phyloP scores from a whole-genome alignment of 371 early-diverging fungal genomes.

The Lichtheimia ramosa region DNA sequence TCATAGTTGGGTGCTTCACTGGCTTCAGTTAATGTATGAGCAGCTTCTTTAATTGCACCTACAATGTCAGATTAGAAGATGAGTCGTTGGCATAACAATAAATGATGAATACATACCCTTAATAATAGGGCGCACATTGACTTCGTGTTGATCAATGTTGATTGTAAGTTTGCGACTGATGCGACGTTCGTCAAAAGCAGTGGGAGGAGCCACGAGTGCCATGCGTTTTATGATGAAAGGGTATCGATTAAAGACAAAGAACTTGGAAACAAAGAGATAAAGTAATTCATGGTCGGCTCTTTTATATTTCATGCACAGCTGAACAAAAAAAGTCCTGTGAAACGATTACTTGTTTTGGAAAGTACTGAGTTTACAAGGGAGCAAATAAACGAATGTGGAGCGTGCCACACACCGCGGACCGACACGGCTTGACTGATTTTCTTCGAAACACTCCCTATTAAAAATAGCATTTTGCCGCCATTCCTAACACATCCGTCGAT shows the following conservation, averaged over 20 bases:
- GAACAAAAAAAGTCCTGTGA: background rate
- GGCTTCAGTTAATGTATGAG: constrained; percentile 42
- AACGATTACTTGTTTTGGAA: background rate
- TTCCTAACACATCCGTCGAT: background rate
- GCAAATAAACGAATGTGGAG: background rate
- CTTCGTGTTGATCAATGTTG: constrained; percentile 21
- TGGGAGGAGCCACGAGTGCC: constrained; percentile 5
- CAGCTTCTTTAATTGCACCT: constrained; percentile 50
- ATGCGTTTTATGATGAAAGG: background rate
- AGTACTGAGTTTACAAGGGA: background rate
- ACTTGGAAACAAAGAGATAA: background rate
- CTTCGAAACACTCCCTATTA: constrained; percentile 1
- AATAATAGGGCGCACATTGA: constrained; percentile 44
- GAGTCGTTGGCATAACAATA: no score
- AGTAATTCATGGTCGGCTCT: background rate
- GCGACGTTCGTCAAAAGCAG: constrained; percentile 16
- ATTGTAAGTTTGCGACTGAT: constrained; percentile 41
- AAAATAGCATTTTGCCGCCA: background rate
- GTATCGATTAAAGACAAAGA: background rate
- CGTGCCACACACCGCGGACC: background rate
- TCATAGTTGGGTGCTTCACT: constrained; percentile 22
- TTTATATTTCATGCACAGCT: background rate
- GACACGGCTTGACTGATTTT: background rate
- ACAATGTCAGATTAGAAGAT: background rate
- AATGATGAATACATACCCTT: constrained; percentile 26